A percentile compares a stretch with the other conserved stretches of the same genome.
Evolutionary conservation across 129 eudicot species (phyloP).

Genomic region (Oenanthe sinensis): DNA sequence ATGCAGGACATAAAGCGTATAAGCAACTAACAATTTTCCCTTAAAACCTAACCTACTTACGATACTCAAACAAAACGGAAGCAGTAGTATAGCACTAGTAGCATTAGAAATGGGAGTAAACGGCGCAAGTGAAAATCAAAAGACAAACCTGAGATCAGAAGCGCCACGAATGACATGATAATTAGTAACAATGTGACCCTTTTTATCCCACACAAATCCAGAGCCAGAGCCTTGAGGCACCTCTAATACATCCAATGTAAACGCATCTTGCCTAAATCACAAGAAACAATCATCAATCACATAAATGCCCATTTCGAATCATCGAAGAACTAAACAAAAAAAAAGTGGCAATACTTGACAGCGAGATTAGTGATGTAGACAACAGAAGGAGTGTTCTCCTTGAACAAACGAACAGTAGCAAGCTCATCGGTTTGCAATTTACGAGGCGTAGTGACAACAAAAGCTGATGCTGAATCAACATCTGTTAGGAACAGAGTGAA

Average conservation of each 20-base stretch:
- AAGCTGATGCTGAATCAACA: constrained; percentile 67
- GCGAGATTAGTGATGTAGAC: constrained; percentile 94
- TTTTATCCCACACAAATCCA: constrained; percentile 84
- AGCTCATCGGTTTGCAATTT: constrained; percentile 91
- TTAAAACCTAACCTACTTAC: not conserved
- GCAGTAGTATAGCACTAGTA: not conserved
- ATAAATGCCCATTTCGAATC: not conserved
- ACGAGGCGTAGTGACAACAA: constrained; percentile 61
- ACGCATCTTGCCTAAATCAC: constrained; percentile 78
- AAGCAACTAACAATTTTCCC: not conserved
- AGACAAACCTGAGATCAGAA: constrained; percentile 80
- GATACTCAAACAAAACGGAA: not conserved
- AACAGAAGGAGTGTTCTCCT: constrained; percentile 96
- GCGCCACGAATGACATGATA: constrained; percentile 99
- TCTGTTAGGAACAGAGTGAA: constrained; percentile 45
- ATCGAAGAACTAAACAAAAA: not conserved
- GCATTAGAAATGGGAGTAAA: not conserved
- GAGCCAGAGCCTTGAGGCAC: constrained; percentile 99
- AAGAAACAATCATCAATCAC: not conserved
- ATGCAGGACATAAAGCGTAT: not conserved
- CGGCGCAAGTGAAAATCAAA: not conserved
- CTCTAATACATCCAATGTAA: constrained; percentile 90
- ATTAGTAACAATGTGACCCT: constrained; percentile 85
- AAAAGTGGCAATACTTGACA: constrained; percentile 24
- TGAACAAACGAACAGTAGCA: constrained; percentile 83